Percentiles rank a stretch among this genome's conserved stretches.
Conservation (phyloP, 116 monocot genomes). For the Posidonia oceanica region DNA sequence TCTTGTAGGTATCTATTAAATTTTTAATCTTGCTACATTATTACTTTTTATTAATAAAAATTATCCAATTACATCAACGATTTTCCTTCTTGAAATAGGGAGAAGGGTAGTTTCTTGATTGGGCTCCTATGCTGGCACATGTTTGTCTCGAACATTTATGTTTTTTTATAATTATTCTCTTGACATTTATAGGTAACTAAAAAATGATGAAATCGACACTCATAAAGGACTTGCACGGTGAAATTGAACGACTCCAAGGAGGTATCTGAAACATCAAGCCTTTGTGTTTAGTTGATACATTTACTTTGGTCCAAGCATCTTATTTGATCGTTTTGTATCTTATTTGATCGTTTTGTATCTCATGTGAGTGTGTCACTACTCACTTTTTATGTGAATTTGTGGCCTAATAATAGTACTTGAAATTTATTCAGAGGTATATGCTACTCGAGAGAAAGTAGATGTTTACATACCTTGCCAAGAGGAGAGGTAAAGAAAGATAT, state of each 20-base stretch:
- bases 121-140: too few species aligned
- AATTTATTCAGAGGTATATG: too few species aligned
- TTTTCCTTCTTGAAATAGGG: conserved; percentile 21
- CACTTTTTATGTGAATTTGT: too few species aligned
- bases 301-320: background rate
- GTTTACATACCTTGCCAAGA: conserved; percentile 90
- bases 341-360: too few species aligned
- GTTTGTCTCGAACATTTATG: too few species aligned
- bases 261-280: conserved; percentile 21
- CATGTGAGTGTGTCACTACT: background rate
- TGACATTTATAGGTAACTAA: conserved; percentile 65
- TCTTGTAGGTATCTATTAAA: conserved; percentile 34
- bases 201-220: conserved; percentile 97
- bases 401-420: too few species aligned
- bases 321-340: too few species aligned
- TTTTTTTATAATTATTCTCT: background rate
- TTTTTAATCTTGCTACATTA: background rate
- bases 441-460: conserved; percentile 87
- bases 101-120: conserved; percentile 5
- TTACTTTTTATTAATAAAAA: too few species aligned
- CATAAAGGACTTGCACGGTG: conserved; percentile 87
- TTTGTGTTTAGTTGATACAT: background rate
- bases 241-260: conserved; percentile 94
- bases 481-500: conserved; percentile 86
- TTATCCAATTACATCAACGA: background rate